Base-by-base conservation (phyloP, 1,139 yeast species). In the Taphrina deformans region DNA sequence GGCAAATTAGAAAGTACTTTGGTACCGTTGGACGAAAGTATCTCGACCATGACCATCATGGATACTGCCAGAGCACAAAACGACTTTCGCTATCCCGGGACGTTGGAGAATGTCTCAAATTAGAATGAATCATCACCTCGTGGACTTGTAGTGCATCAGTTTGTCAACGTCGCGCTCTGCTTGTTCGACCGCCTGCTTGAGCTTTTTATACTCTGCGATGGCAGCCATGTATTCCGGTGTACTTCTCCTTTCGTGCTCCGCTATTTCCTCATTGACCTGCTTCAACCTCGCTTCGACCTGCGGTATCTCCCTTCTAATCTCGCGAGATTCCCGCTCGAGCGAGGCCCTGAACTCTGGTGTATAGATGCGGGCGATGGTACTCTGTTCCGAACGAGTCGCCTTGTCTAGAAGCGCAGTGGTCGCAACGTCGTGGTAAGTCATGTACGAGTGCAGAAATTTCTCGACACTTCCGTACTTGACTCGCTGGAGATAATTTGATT, bases 21-120 rank as follows among this genome's bases (percentile, higher is more conserved):
- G 18, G 74, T 80, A 73, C 82, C 85, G 3, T 76, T 76, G 70
- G 77, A 72, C 26, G 85, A 82, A 72, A 77, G 82, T 24, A 71
- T 80, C 41, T 72, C 78, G 63, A 78, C 81, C 50, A 77, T 80
- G 80, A 75, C 72, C 10, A 73, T 77, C 27, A 76, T 82, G 81
- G 85, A 83, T 70, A 69, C 72, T 59, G 77, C 79, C 31, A 76
- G 85, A 66, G 68, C 73, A 60, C 79, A 79, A 56, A 76, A 76
- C 66, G 80, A 77, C 14, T 75, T 83, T 59, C 73, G 70, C 21
- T 83, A 80, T 69, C 81, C 83, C 1, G 79, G 72, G 58, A 80
- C 78, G 16, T 48, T 72, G 51, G 75, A 71, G 69, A 69, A 68
- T 14, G 70, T 67, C 26, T 59, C 38, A 12, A n/a, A 41, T 16